Percentiles rank a stretch among this genome's conserved stretches.
These are phyloP conservation scores for Tremella yokohamensis DNA, from an alignment of 768 basidiomycete genomes.

Conservation along the genomic window DNA sequence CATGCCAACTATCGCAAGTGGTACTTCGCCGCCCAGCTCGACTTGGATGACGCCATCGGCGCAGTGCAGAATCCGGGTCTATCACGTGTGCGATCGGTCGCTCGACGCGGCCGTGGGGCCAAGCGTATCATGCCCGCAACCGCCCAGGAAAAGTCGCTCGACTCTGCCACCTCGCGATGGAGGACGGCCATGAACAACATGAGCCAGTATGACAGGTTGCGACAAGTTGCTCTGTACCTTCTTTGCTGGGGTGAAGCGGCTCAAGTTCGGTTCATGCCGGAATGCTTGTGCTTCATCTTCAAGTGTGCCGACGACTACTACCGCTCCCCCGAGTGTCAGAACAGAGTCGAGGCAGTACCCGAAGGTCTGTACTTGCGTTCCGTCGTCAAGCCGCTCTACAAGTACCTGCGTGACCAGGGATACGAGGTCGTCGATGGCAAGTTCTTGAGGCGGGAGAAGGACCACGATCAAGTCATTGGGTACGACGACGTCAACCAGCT, in stretches of 20 bases:
- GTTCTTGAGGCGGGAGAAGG: constrained; percentile 86
- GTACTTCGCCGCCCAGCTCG: constrained; percentile 99
- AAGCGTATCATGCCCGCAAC: constrained; percentile 53
- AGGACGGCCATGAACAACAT: constrained; percentile 97
- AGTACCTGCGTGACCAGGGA: constrained; percentile 94
- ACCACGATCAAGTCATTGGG: constrained; percentile 91
- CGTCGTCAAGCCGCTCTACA: constrained; percentile 88
- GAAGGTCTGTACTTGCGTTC: constrained; percentile 91
- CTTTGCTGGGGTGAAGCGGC: constrained; percentile 98
- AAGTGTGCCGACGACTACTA: constrained; percentile 99
- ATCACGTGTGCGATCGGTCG: constrained; percentile 73
- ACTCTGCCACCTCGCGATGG: constrained; percentile 86
- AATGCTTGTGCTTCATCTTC: constrained; percentile 98
- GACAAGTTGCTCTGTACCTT: constrained; percentile 91
- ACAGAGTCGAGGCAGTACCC: constrained; percentile 80
- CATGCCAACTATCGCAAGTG: constrained; percentile 99
- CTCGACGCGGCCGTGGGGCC: constrained; percentile 58
- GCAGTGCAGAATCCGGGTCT: constrained; percentile 87
- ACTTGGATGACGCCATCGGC: constrained; percentile 95
- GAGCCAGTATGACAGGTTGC: constrained; percentile 94
- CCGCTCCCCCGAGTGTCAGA: constrained; percentile 96
- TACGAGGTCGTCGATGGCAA: constrained; percentile 95
- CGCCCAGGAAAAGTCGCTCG: constrained; percentile 69
- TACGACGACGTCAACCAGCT: constrained; percentile 99
- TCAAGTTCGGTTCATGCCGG: constrained; percentile 92